Conservation (phyloP, 106 monocot species). For the Chionographis japonica region DNA sequence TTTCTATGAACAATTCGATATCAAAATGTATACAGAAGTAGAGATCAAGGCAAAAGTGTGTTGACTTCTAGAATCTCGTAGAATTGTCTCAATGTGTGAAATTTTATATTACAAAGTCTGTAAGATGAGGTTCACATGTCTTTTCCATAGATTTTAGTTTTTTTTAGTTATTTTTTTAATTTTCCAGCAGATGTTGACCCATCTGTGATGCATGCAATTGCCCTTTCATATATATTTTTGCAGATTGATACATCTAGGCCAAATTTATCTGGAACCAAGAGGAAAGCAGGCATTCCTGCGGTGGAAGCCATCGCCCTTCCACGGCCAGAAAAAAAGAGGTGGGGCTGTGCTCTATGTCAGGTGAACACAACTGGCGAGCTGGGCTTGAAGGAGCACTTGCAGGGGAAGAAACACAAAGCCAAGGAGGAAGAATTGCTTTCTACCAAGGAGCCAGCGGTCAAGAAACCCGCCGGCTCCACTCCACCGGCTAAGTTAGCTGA, state of each 20-base stretch:
- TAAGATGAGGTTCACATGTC: no score
- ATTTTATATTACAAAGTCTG: no score
- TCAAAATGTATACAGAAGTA: no score
- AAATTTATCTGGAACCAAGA: conserved; percentile 14
- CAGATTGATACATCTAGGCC: not conserved
- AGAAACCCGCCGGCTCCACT: not conserved
- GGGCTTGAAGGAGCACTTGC: conserved; percentile 15
- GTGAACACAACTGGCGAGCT: conserved; percentile 14
- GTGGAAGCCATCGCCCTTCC: not conserved
- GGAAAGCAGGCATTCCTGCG: not conserved
- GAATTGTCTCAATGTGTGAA: no score
- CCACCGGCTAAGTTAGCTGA: no score
- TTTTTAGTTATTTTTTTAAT: no score
- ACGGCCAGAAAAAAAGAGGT: not conserved
- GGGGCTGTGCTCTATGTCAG: conserved; percentile 22
- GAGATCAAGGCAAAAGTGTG: no score
- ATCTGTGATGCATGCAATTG: no score
- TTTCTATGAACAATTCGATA: no score
- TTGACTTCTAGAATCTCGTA: no score
- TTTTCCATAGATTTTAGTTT: no score
- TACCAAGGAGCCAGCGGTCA: not conserved
- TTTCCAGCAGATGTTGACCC: no score
- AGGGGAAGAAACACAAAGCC: conserved; percentile 29
- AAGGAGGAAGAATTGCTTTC: not conserved
- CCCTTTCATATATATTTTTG: not conserved